Evolutionary conservation across 2,329 filamentous ascomycete species (phyloP).

Genomic region (Fonsecaea erecta): DNA sequence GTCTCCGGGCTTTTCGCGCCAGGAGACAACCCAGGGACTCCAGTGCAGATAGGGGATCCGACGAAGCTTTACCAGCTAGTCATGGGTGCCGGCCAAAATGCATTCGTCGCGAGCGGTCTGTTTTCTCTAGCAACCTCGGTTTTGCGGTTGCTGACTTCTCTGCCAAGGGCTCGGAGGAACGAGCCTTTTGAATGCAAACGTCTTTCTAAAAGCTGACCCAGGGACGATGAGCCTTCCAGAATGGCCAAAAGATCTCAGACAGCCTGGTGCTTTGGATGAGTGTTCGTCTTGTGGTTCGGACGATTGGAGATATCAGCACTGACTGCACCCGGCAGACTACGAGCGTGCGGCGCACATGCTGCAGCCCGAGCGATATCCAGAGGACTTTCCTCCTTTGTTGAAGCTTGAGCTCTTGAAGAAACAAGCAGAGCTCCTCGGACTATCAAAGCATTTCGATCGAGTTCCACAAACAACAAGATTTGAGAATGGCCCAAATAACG

Average conservation of each 20-base stretch:
- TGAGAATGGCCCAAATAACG: slow-evolving; percentile 15
- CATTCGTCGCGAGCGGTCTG: slow-evolving; percentile 39
- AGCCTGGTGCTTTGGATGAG: slow-evolving; percentile 5
- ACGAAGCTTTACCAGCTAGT: slow-evolving; percentile 42
- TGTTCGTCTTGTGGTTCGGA: neutral
- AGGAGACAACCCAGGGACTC: neutral
- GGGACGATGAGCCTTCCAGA: slow-evolving; percentile 11
- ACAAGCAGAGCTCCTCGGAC: slow-evolving; percentile 11
- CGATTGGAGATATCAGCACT: neutral
- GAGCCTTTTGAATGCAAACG: slow-evolving; percentile 42
- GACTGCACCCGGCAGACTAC: slow-evolving; percentile 7
- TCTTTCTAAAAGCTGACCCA: slow-evolving; percentile 40
- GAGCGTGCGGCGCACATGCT: slow-evolving; percentile 16
- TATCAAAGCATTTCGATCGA: slow-evolving; percentile 12
- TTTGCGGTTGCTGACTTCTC: neutral
- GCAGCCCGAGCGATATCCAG: slow-evolving; percentile 16
- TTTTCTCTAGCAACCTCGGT: neutral
- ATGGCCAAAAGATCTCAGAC: slow-evolving; percentile 14
- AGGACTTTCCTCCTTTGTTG: slow-evolving; percentile 17
- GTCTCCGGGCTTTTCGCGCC: slow-evolving; percentile 32
- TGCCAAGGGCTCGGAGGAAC: slow-evolving; percentile 42
- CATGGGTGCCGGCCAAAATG: slow-evolving; percentile 40
- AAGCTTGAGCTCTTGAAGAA: slow-evolving; percentile 13
- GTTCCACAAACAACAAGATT: slow-evolving; percentile 19
- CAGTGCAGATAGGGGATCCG: slow-evolving; percentile 29